Base-by-base conservation (phyloP, 306 rosid genomes). In the Bauhinia variegata region DNA sequence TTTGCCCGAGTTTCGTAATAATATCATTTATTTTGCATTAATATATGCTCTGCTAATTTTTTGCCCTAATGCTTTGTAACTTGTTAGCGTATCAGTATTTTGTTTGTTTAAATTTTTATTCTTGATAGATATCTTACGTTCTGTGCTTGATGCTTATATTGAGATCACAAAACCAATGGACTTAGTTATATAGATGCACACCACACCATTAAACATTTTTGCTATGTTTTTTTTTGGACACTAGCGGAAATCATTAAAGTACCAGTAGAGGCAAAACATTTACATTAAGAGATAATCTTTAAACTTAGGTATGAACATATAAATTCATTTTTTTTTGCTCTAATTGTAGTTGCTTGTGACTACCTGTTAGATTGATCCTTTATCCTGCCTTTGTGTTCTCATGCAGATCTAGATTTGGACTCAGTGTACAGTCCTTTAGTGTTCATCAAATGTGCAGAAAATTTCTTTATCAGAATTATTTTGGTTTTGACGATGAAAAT, bases 1-100 rank as follows among this genome's bases (percentile, higher is more conserved):
- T 34, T 3, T 56, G 34, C 46, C 23, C 30, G n/a, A 43, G 37
- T 72, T 66, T 67, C 36, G 55, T 19, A 16, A 16, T 44, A 60
- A 38, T 66, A 28, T 42, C 44, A 14, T 36, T 46, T 2, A 32
- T 32, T 33, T 39, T 6, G 8, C 65, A 11, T 38, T 51, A n/a
- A 49, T 60, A 51, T 65, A 11, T 10, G 28, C 23, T 37, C 71
- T 5, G 17, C 41, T 59, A 50, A 39, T 15, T 48, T 37, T 12
- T 58, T 34, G 9, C 15, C 4, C 19, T 50, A 59, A 43, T 34
- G 54, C 54, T 48, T 18, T 72, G 36, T 32, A 14, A 36, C 64
- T 46, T 43, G 36, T 43, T 38, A 48, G 42, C 8, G 10, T 6
- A 1, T 43, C 52, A 37, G 57, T 71, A 43, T 64, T 8, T 7